phyloP scores from a whole-genome alignment of 1,139 yeast species.

The Geotrichum cucujoidarum region DNA sequence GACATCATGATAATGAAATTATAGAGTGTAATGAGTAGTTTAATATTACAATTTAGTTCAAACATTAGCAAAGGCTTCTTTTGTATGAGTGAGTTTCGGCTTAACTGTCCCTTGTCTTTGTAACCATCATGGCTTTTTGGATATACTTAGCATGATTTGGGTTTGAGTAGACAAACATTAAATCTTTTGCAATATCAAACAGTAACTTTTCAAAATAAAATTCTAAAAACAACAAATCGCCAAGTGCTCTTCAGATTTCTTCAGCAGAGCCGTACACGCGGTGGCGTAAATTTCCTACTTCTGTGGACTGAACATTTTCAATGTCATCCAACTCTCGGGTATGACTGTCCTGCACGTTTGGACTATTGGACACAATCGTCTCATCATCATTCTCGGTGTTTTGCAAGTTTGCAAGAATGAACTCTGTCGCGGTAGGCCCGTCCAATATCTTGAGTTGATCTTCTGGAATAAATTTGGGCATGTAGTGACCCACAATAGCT shows the following conservation, averaged over 20 bases:
- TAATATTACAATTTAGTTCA: slow-evolving; percentile 52
- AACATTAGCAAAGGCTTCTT: too few relatives aligned
- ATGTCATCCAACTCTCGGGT: not conserved
- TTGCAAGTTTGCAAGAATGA: slow-evolving; percentile 42
- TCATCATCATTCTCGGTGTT: slow-evolving; percentile 7
- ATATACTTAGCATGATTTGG: too few relatives aligned
- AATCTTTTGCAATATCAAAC: too few relatives aligned
- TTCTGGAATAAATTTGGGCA: slow-evolving; percentile 59
- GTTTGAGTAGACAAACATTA: too few relatives aligned
- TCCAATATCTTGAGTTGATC: slow-evolving; percentile 63
- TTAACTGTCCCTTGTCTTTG: too few relatives aligned
- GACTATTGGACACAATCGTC: too few relatives aligned
- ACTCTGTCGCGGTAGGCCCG: slow-evolving; percentile 64
- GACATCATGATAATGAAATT: not conserved
- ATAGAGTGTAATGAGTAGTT: not conserved
- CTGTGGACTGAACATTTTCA: not conserved
- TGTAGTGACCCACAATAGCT: slow-evolving; percentile 55
- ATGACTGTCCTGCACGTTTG: not conserved
- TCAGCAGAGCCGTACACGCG: not conserved
- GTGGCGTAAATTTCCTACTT: not conserved
- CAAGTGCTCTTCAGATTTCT: too few relatives aligned
- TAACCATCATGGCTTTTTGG: too few relatives aligned
- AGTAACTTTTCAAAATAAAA: too few relatives aligned
- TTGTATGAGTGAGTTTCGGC: too few relatives aligned
- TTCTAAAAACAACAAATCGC: too few relatives aligned